Evolutionary conservation across 2,329 filamentous ascomycete species (phyloP), one percentile per base, ranked within the genome.

Genomic region (Fusarium caatingaense): DNA sequence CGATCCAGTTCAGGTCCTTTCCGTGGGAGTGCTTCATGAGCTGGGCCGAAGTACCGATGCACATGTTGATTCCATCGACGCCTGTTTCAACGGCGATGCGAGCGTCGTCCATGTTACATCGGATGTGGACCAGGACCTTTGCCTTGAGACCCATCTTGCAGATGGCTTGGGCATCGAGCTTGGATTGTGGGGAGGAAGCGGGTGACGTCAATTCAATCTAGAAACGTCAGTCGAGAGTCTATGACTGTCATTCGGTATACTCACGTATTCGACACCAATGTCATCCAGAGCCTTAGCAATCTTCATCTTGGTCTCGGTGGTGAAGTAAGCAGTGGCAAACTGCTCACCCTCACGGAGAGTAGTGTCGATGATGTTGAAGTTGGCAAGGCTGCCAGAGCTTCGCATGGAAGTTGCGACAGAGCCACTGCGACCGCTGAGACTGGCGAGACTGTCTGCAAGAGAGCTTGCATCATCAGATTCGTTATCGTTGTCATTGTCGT

Each of bases 61-160:
- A 92, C 68, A 95, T 87, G 78, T 93, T 91, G 68, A 70, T 67
- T 48, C 64, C 69, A 25, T 66, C 63, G 6, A 95, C 92, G 82
- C 93, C 93, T 23, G 92, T 94, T 80, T 93, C 88, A 56, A 95
- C 92, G 41, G 93, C 93, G 71, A 94, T 87, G 78, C 89, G 88
- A 72, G 93, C 93, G 85, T 80, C 78, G 41, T 78, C 74, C 76
- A 79, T 78, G 72, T 78, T 73, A 68, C 78, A 77, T 55, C 75
- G 69, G 18, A 76, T 74, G 53, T 74, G 72, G 64, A 64, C 66
- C 20, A 74, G 27, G 9, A 71, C 37, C 63, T 73, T 86, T 71
- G 89, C 88, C 91, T 93, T 94, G 80, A 98, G 88, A 69, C 94
- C 94, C 56, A 98, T 91, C 87, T 94, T 93, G 91, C 93, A 97